Conservation (phyloP, 306 rosid species). For the Coriaria nepalensis region DNA sequence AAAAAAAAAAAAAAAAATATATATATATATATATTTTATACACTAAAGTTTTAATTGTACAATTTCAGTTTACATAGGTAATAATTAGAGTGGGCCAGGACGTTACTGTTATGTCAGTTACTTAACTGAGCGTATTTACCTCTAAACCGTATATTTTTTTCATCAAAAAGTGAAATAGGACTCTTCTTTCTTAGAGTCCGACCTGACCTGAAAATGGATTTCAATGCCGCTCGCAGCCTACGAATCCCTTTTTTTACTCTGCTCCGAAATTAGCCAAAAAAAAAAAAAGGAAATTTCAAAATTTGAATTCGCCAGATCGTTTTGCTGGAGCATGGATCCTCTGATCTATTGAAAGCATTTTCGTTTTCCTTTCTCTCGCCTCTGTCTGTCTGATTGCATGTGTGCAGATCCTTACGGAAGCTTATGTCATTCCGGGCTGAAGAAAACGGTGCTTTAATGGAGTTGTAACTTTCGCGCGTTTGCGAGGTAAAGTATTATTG, state of each 20-base stretch:
- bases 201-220: constrained; percentile 18
- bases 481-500: constrained; percentile 1
- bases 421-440: neutral
- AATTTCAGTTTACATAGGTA: neutral
- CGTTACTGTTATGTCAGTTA: neutral
- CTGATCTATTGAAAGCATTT: neutral
- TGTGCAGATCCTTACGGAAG: constrained; percentile 5
- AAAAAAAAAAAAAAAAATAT: too few relatives aligned
- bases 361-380: neutral
- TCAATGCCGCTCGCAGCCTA: constrained; percentile 11
- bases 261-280: neutral
- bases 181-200: constrained; percentile 1
- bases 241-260: constrained; percentile 1
- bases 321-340: constrained; percentile 8
- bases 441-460: neutral
- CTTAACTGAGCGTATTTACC: constrained; percentile 3
- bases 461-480: constrained; percentile 8
- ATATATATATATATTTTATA: too few relatives aligned
- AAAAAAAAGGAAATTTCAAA: too few relatives aligned
- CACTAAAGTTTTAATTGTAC: too few relatives aligned
- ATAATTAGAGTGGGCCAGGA: neutral
- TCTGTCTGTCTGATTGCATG: neutral
- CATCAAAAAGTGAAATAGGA: neutral
- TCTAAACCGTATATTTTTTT: constrained; percentile 3
- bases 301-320: constrained; percentile 5